Base-by-base conservation (phyloP, 352 stramenopile genomes). In the Globisporangium carolinianum region DNA sequence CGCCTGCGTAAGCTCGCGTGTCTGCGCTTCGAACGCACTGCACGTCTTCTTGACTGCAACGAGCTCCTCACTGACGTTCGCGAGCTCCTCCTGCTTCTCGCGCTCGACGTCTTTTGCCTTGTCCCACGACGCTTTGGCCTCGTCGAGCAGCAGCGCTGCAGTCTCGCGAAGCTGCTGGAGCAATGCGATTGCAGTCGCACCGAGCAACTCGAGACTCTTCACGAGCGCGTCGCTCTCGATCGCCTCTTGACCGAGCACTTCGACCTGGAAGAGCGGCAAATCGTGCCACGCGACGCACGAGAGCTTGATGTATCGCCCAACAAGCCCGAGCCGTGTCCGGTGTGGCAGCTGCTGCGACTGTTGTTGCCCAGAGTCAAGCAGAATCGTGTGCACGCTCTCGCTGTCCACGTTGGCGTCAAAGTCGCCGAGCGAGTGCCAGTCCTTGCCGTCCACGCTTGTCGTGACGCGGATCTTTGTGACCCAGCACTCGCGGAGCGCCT, bases 71-170 rank as follows among this genome's bases (percentile, higher is more conserved):
- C 39, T 43, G 3, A 89, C 47, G 36, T 75, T 69, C 6, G 69
- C 65, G n/a, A 91, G 56, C 37, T 91, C 79, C 51, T 87, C 79
- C 51, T 91, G 79, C 55, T 91, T 94, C 55, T 90, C 82, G 38
- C 77, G 76, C 45, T 94, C 80, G 3, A 67, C 76, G 49, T 81
- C 71, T 55, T 91, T 94, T 0, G 80, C 80, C 41, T 77, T 80
- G 15, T 91, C 78, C 72, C 81, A 91, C n/a, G 73, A 73, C 15
- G 72, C 53, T n/a, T 78, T 76, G 18, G 84, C 80, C 52, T 91
- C 80, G 24, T 91, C 79, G 6, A 87, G 50, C 0, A 92, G 68
- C n/a, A 90, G 45, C 11, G 63, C 61, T 0, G 72, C 71, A 3
- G 79, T 76, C n/a, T 60, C 64, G 2, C 75, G 73, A 24, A 94